Conservation (phyloP, 495 filamentous ascomycete species). For the Emericellopsis terricola region DNA sequence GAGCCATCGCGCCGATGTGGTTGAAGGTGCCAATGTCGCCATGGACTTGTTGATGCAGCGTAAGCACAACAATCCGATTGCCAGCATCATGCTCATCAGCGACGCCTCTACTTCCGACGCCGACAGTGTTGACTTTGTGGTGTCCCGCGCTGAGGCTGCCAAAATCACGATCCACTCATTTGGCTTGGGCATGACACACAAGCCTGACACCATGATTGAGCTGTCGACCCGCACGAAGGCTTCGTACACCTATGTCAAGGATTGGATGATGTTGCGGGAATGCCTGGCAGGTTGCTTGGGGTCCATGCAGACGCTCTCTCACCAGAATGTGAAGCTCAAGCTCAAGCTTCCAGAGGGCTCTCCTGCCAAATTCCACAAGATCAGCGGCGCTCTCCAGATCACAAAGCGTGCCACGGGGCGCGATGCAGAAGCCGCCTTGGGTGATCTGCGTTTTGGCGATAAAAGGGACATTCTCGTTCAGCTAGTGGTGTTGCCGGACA, state of each 20-base stretch:
- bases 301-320: conserved; percentile 87
- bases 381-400: conserved; percentile 89
- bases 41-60: conserved; percentile 99
- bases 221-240: conserved; percentile 91
- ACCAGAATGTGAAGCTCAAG: conserved; percentile 97
- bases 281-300: conserved; percentile 92
- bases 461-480: conserved; percentile 96
- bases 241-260: conserved; percentile 94
- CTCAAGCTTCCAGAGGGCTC: conserved; percentile 89
- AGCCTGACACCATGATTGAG: conserved; percentile 97
- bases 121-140: conserved; percentile 95
- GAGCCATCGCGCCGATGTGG: conserved; percentile 88
- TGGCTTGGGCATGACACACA: conserved; percentile 89
- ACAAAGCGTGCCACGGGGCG: conserved; percentile 95
- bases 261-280: conserved; percentile 99
- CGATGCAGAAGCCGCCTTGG: conserved; percentile 83
- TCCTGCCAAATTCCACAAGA: conserved; percentile 95
- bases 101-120: conserved; percentile 95
- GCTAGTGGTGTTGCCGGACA: conserved; percentile 83
- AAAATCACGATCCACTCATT: conserved; percentile 97
- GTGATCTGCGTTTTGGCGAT: conserved; percentile 89
- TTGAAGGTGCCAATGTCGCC: conserved; percentile 94
- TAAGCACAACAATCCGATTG: conserved; percentile 89
- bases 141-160: conserved; percentile 91
- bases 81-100: conserved; percentile 93